These are phyloP conservation scores for Beauveria brongniartii DNA, from an alignment of 2,329 filamentous ascomycete species.

Conservation along the genomic window DNA sequence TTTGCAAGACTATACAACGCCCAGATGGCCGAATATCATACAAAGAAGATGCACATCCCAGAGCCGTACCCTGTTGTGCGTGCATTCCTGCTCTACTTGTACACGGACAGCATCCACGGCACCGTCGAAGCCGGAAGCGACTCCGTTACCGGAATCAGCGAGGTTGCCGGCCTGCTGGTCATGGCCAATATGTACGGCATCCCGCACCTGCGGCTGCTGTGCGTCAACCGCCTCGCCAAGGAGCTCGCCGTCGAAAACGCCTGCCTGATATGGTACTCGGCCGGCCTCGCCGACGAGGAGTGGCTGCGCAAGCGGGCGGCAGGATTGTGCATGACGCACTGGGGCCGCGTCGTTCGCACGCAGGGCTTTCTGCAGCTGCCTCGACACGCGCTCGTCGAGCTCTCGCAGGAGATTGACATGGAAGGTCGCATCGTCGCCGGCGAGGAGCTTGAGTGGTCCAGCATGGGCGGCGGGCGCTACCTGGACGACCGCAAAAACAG, in stretches of 20 bases:
- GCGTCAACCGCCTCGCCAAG: conserved; percentile 79
- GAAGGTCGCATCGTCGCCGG: conserved; percentile 88
- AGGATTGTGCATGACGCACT: conserved; percentile 82
- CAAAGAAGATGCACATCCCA: conserved; percentile 94
- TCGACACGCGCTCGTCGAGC: conserved; percentile 72
- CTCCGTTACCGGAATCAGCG: conserved; percentile 69
- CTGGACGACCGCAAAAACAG: conserved; percentile 49
- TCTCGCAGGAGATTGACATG: conserved; percentile 87
- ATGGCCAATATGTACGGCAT: conserved; percentile 99
- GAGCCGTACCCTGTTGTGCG: conserved; percentile 92
- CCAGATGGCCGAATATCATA: conserved; percentile 96
- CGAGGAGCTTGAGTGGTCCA: conserved; percentile 62
- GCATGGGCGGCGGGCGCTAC: conserved; percentile 35
- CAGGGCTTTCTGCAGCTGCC: conserved; percentile 77
- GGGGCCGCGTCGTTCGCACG: conserved; percentile 88
- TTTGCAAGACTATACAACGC: conserved; percentile 86
- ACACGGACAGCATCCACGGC: conserved; percentile 80
- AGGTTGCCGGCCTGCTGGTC: conserved; percentile 88
- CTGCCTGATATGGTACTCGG: conserved; percentile 93
- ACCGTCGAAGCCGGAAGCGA: conserved; percentile 47
- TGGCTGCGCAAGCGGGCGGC: conserved; percentile 88
- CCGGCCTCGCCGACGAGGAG: conserved; percentile 81
- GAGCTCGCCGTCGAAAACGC: conserved; percentile 93
- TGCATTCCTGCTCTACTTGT: conserved; percentile 91
- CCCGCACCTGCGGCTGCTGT: conserved; percentile 81